Conservation (phyloP, 176 grass and related monocot genomes). For the Eragrostis curvula region DNA sequence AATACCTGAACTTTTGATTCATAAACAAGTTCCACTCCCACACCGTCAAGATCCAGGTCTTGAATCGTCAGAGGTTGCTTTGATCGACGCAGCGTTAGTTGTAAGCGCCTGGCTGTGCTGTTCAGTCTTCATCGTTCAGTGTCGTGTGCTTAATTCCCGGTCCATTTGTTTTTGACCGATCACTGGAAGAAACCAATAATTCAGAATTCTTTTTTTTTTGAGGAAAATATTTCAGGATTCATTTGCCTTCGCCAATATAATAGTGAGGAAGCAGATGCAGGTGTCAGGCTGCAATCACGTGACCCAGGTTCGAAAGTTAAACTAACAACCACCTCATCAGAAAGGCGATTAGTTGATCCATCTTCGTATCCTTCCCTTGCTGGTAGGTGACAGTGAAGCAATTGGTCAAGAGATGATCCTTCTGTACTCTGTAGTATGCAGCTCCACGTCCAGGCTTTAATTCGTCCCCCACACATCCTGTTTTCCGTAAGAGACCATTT, state of each 20-base stretch:
- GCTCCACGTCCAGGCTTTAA: neutral
- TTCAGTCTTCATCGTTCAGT: neutral
- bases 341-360: neutral
- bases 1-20: neutral
- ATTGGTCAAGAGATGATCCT: neutral
- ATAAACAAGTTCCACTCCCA: neutral
- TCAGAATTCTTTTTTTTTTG: neutral
- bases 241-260: neutral
- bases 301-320: neutral
- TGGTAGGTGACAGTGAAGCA: neutral
- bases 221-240: neutral
- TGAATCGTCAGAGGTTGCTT: neutral
- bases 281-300: neutral
- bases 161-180: constrained; percentile 5
- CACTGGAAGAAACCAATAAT: neutral
- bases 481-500: neutral
- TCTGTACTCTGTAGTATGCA: neutral
- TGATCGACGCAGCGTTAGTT: neutral
- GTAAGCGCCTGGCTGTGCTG: neutral
- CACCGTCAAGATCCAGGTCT: neutral
- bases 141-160: neutral
- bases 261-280: neutral
- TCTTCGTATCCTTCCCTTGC: neutral
- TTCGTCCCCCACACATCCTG: neutral
- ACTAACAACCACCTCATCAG: constrained; percentile 16